A percentile compares a stretch with the other conserved stretches of the same genome.
Conservation (phyloP, 495 filamentous ascomycete genomes). For the Penicillium flavigenum region DNA sequence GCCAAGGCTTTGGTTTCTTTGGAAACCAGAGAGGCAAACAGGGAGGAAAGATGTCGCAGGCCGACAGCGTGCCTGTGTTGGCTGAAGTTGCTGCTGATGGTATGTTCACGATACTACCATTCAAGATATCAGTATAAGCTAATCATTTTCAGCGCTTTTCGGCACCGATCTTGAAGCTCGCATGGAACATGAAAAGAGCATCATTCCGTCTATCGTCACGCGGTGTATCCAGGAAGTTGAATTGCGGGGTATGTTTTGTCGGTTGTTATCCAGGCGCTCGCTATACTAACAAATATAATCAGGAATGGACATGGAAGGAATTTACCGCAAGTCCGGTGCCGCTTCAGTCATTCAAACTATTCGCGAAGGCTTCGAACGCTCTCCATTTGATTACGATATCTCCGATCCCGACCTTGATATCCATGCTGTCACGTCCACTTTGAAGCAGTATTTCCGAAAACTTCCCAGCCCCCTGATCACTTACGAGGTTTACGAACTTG, state of each 20-base stretch:
- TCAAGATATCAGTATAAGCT: slow-evolving; percentile 10
- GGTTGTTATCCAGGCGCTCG: neutral
- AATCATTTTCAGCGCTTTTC: slow-evolving; percentile 60
- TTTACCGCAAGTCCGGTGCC: slow-evolving; percentile 96
- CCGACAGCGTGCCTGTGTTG: slow-evolving; percentile 52
- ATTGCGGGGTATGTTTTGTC: slow-evolving; percentile 58
- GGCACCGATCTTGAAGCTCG: slow-evolving; percentile 86
- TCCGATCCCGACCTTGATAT: slow-evolving; percentile 93
- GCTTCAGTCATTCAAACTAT: slow-evolving; percentile 82
- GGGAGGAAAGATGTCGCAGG: slow-evolving; percentile 50
- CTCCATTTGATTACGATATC: slow-evolving; percentile 72
- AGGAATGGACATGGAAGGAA: slow-evolving; percentile 97
- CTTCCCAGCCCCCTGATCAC: slow-evolving; percentile 89
- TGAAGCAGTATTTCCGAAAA: slow-evolving; percentile 98
- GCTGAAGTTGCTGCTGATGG: slow-evolving; percentile 55
- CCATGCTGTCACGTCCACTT: slow-evolving; percentile 88
- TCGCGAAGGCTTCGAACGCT: slow-evolving; percentile 85
- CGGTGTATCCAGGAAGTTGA: slow-evolving; percentile 98
- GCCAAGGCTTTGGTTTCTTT: slow-evolving; percentile 77
- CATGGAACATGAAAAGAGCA: slow-evolving; percentile 82
- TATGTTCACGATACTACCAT: slow-evolving; percentile 21
- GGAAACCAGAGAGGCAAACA: slow-evolving; percentile 53
- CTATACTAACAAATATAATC: slow-evolving; percentile 10
- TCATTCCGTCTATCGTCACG: slow-evolving; percentile 86
- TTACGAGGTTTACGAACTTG: slow-evolving; percentile 84